Percentiles rank a stretch among this genome's conserved stretches.
Evolutionary conservation across 768 basidiomycete species (phyloP).

Genomic region (Suillus alpinus): DNA sequence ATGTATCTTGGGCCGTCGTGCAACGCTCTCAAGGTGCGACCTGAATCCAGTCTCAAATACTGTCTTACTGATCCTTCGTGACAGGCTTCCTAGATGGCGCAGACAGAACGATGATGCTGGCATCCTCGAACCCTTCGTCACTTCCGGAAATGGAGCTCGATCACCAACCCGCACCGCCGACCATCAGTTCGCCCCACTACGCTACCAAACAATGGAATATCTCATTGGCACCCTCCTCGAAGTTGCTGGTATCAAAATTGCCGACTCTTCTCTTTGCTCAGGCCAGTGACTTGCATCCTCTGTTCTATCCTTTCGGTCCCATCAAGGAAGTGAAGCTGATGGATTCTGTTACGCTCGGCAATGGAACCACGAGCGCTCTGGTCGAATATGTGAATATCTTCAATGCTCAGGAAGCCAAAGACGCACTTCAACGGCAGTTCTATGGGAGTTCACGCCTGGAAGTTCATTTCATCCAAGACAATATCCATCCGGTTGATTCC

Average conservation of each 20-base stretch:
- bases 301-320: constrained; percentile 69
- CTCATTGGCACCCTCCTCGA: constrained; percentile 41
- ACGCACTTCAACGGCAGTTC: constrained; percentile 56
- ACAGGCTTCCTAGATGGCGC: constrained; percentile 80
- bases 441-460: constrained; percentile 50
- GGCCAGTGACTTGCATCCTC: constrained; percentile 63
- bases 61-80: constrained; percentile 7
- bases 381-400: constrained; percentile 60
- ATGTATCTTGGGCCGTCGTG: constrained; percentile 86
- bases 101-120: constrained; percentile 66
- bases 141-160: constrained; percentile 27
- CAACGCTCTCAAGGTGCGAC: constrained; percentile 74
- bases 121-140: constrained; percentile 40
- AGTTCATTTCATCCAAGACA: constrained; percentile 34
- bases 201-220: constrained; percentile 30
- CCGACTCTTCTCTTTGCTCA: constrained; percentile 67
- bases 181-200: constrained; percentile 31
- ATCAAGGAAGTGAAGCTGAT: constrained; percentile 61
- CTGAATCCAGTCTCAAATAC: neutral
- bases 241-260: constrained; percentile 62
- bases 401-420: constrained; percentile 64
- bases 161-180: constrained; percentile 19
- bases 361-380: constrained; percentile 49
- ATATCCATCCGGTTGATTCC: constrained; percentile 4
- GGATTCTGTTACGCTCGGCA: constrained; percentile 29